A percentile compares a stretch with the other conserved stretches of the same genome.
Conservation (phyloP, 1,139 yeast species). For the Yamadazyma songkhlaensis region DNA sequence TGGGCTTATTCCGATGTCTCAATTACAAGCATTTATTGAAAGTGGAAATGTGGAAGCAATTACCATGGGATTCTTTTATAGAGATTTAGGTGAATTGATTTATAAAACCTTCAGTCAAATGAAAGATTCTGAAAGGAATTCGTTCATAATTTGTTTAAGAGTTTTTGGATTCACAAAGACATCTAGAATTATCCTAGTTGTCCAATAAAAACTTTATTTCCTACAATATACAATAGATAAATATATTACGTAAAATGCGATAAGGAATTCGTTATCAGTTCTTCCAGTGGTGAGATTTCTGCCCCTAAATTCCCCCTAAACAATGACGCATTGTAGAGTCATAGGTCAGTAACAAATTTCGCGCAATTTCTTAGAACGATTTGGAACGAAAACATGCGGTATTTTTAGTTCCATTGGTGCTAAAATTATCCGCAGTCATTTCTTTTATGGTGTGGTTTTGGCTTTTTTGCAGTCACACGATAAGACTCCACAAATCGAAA, state of each 20-base stretch:
- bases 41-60: conserved; percentile 15
- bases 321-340: not conserved
- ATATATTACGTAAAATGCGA: not conserved
- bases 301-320: not conserved
- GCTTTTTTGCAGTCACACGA: conserved; percentile 8
- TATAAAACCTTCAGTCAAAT: conserved; percentile 19
- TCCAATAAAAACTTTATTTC: not conserved
- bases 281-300: not conserved
- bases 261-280: not conserved
- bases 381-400: not conserved
- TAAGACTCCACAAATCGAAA: conserved; percentile 8
- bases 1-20: conserved; percentile 50
- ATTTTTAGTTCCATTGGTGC: too few species aligned
- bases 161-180: conserved; percentile 37
- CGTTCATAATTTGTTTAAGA: conserved; percentile 38
- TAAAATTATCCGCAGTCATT: not conserved
- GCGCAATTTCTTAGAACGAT: not conserved
- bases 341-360: not conserved
- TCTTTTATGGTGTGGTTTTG: not conserved
- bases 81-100: conserved; percentile 10
- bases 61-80: conserved; percentile 16
- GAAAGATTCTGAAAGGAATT: conserved; percentile 20
- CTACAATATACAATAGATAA: not conserved
- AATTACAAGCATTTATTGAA: conserved; percentile 23
- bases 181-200: not conserved